A percentile compares a stretch with the other conserved stretches of the same genome.
Evolutionary conservation across 305 asterid species (phyloP).

Genomic region (Rubia tinctorum): DNA sequence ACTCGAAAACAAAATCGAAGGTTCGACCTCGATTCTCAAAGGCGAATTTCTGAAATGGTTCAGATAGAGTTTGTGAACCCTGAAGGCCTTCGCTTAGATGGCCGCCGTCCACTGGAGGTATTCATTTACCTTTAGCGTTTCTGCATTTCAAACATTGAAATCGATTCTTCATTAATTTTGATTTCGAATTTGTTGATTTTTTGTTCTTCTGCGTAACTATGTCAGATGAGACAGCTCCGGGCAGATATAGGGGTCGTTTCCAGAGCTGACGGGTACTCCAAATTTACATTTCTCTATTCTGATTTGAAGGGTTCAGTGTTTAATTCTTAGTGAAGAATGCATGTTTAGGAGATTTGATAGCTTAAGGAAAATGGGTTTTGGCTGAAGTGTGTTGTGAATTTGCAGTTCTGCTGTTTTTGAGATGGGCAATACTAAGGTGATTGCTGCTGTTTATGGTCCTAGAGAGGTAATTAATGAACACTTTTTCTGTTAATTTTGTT

Average conservation of each 20-base stretch:
- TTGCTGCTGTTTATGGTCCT: slow-evolving; percentile 99
- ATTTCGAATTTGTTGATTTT: not conserved
- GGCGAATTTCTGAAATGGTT: slow-evolving; percentile 48
- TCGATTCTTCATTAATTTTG: not conserved
- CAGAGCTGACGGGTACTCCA: slow-evolving; percentile 81
- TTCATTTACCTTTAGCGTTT: not conserved
- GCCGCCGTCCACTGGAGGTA: slow-evolving; percentile 95
- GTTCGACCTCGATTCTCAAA: not conserved
- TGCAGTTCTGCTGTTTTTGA: slow-evolving; percentile 96
- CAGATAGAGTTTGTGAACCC: slow-evolving; percentile 95
- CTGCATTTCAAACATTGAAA: not conserved
- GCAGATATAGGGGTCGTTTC: slow-evolving; percentile 86
- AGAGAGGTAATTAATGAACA: slow-evolving; percentile 53
- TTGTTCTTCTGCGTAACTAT: not conserved
- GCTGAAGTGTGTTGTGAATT: slow-evolving; percentile 16
- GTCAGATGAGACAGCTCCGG: slow-evolving; percentile 92
- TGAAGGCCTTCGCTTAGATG: slow-evolving; percentile 94
- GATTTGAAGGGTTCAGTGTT: not conserved
- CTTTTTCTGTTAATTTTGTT: not conserved
- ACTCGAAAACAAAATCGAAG: not conserved
- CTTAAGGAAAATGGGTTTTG: slow-evolving; percentile 13
- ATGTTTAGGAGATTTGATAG: not conserved
- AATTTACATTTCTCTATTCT: not conserved
- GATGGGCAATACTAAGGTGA: slow-evolving; percentile 97
- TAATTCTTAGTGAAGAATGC: not conserved